These are phyloP conservation scores for Metschnikowia corniflorae DNA, from an alignment of 805 yeast species.

Conservation along the genomic window DNA sequence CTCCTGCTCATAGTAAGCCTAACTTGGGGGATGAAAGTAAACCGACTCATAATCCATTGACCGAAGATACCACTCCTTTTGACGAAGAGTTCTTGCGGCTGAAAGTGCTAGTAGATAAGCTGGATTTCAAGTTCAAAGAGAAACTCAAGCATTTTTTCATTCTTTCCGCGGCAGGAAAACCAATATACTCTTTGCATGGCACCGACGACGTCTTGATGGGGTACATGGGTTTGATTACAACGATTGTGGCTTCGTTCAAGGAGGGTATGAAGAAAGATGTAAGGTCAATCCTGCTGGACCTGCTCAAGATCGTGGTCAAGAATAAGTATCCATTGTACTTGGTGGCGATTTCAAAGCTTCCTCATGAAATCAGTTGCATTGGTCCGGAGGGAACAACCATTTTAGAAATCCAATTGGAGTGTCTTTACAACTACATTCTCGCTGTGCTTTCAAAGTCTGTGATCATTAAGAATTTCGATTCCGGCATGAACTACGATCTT, in stretches of 20 bases:
- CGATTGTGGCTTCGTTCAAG: constrained; percentile 69
- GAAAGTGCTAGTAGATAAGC: constrained; percentile 18
- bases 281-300: constrained; percentile 49
- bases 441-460: constrained; percentile 81
- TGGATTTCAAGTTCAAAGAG: constrained; percentile 21
- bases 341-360: constrained; percentile 59
- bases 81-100: constrained; percentile 10
- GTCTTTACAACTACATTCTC: constrained; percentile 72
- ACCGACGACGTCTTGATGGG: constrained; percentile 63
- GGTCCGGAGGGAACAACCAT: background rate
- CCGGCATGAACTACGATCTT: constrained; percentile 77
- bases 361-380: constrained; percentile 36
- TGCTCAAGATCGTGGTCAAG: constrained; percentile 51
- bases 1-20: background rate
- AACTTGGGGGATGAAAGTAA: background rate
- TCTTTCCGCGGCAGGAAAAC: constrained; percentile 83
- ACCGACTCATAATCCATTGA: constrained; percentile 10
- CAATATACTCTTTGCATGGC: constrained; percentile 77
- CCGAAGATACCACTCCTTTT: constrained; percentile 8
- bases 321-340: constrained; percentile 68
- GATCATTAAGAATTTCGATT: constrained; percentile 61
- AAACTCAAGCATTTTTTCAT: constrained; percentile 70
- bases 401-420: constrained; percentile 54
- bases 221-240: constrained; percentile 76
- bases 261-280: constrained; percentile 38